Evolutionary conservation across 1,284 basidiomycete genomes (phyloP), one percentile per base, ranked within the genome.

Genomic region (Tylopilus orsonianus): DNA sequence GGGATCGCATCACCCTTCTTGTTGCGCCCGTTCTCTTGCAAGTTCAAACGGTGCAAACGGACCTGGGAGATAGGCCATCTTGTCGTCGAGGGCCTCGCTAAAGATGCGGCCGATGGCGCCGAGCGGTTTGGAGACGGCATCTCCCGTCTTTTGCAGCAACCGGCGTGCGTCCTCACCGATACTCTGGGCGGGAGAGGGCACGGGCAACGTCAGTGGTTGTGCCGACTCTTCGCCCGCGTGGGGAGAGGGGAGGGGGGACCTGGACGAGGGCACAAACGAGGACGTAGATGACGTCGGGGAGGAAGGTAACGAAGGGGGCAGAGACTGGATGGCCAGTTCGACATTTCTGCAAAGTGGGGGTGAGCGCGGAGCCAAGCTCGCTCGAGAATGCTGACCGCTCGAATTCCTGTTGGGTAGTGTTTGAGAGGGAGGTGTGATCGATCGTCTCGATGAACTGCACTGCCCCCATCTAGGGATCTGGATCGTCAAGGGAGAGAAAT

Each of bases 361-460:
- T 52, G 24, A 53, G 44, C 18, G 38, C 4, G 16, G 18, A 5
- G n/a, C 4, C 8, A 14, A 22, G 30, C 7, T 13, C 36, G 5
- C 20, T 12, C 13, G 4, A 23, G 69, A 22, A 14, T 19, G 26
- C 79, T 46, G 67, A 90, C 79, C 67, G 75, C 66, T 98, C 95
- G 53, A 99, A 98, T 57, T 97, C 92, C 43, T 89, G 87, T 66
- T 95, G 90, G 0, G 90, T 86, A 54, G 98, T 96, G 60, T 91
- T 87, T 12, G 93, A 96, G 35, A 99, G 73, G 7, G 90, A 90
- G 0, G 92, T 88, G 55, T 95, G 90, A 67, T 98, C 97, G 90
- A 99, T 94, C 0, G 48, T 52, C 39, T 55, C 57, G 33, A 59
- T 64, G 30, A 62, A 59, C 19, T 62, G 60, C 20, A 59, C 49